Percentiles rank a stretch among this genome's conserved stretches.
Evolutionary conservation across 192 early-diverging fungal species (phyloP).

Genomic region (Podila clonocystis): DNA sequence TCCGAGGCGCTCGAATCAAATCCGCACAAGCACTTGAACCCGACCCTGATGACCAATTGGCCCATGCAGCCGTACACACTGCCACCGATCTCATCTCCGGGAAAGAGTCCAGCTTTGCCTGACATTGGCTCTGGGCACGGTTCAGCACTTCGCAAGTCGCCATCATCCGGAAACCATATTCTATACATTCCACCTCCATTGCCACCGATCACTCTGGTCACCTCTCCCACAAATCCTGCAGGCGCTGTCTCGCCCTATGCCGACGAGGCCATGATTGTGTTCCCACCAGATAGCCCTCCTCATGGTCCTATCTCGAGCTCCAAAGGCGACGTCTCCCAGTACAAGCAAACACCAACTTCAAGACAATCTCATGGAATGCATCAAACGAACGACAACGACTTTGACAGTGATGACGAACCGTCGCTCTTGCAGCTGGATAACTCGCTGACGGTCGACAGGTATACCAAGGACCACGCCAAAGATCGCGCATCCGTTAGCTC

Average conservation of each 20-base stretch:
- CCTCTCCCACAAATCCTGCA: not conserved
- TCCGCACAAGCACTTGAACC: not conserved
- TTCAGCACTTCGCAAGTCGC: constrained; percentile 10
- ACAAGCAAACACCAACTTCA: not conserved
- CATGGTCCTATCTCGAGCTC: not conserved
- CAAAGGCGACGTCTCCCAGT: not conserved
- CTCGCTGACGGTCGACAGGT: constrained; percentile 20
- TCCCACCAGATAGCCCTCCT: constrained; percentile 20
- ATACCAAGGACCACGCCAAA: constrained; percentile 10
- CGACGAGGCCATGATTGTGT: constrained; percentile 29
- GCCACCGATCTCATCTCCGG: not conserved
- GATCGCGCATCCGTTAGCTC: constrained; percentile 40
- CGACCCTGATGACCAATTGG: constrained; percentile 12
- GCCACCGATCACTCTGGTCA: constrained; percentile 17
- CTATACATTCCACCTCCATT: constrained; percentile 37
- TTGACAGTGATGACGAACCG: constrained; percentile 10
- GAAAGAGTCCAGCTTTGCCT: not conserved
- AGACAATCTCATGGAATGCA: not conserved
- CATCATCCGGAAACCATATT: constrained; percentile 10
- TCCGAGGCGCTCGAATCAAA: constrained; percentile 13
- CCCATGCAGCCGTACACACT: constrained; percentile 2
- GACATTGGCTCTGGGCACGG: too few species aligned
- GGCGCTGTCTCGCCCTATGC: constrained; percentile 25
- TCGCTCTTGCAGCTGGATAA: constrained; percentile 24
- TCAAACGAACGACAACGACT: not conserved